A percentile compares a stretch with the other conserved stretches of the same genome.
Conservation (phyloP, 108 stramenopile species). For the Chaetoceros tenuissimus region DNA sequence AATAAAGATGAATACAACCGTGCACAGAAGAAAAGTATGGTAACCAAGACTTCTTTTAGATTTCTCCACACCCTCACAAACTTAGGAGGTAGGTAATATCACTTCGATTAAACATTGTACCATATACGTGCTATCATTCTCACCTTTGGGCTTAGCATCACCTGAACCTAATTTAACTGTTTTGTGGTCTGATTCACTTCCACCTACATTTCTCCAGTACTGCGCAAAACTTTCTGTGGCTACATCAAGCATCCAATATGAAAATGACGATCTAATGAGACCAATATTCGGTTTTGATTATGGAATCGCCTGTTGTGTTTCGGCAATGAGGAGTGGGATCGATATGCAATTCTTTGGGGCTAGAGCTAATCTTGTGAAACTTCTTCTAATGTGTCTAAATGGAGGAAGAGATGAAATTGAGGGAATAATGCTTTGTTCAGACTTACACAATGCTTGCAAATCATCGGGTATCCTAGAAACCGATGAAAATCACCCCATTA, state of each 20-base stretch:
- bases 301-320: conserved; percentile 63
- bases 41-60: conserved; percentile 45
- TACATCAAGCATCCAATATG: conserved; percentile 45
- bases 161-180: conserved; percentile 67
- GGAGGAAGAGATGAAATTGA: conserved; percentile 53
- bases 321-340: conserved; percentile 48
- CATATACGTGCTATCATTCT: background rate
- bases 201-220: conserved; percentile 42
- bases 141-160: conserved; percentile 15
- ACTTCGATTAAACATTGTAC: background rate
- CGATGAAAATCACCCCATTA: conserved; percentile 41
- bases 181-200: conserved; percentile 44
- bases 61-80: conserved; percentile 25
- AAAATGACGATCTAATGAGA: conserved; percentile 60
- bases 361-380: conserved; percentile 48
- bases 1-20: conserved; percentile 4
- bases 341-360: conserved; percentile 74
- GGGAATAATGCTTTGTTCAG: conserved; percentile 37
- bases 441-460: conserved; percentile 38
- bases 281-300: conserved; percentile 51
- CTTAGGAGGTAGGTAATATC: conserved; percentile 2
- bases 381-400: conserved; percentile 55
- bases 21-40: conserved; percentile 17
- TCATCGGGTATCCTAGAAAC: conserved; percentile 41
- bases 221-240: conserved; percentile 47